A percentile compares a stretch with the other conserved stretches of the same genome.
Evolutionary conservation across 208 protist species (phyloP).

Genomic region (Trypanosoma conorhini): DNA sequence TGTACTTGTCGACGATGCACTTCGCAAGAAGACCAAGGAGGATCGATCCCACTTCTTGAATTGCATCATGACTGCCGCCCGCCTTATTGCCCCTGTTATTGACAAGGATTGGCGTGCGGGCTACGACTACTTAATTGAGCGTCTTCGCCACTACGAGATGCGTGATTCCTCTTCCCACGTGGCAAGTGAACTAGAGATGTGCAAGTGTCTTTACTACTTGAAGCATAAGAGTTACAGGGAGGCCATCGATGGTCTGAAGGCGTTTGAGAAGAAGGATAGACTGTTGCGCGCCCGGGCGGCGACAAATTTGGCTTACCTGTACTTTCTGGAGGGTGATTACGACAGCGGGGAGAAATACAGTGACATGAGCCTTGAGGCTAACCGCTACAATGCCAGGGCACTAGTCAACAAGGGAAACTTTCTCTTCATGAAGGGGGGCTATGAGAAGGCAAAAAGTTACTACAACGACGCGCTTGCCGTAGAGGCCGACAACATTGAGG

Average conservation of each 20-base stretch:
- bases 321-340: conserved; percentile 98
- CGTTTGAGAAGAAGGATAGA: conserved; percentile 97
- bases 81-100: conserved; percentile 95
- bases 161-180: conserved; percentile 86
- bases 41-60: conserved; percentile 76
- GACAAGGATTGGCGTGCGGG: conserved; percentile 92
- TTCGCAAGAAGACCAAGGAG: conserved; percentile 83
- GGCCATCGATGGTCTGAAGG: conserved; percentile 93
- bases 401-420: conserved; percentile 98
- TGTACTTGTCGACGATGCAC: conserved; percentile 80
- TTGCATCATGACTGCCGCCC: conserved; percentile 90
- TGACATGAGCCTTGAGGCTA: conserved; percentile 92
- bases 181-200: conserved; percentile 95
- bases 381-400: conserved; percentile 97
- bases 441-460: conserved; percentile 91
- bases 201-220: conserved; percentile 94
- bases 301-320: conserved; percentile 97
- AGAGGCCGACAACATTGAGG: conserved; percentile 97
- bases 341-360: conserved; percentile 96
- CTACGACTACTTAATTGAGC: conserved; percentile 96
- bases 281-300: conserved; percentile 89
- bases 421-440: conserved; percentile 85
- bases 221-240: conserved; percentile 94
- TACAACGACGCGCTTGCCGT: conserved; percentile 95
- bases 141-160: conserved; percentile 90